phyloP scores from a whole-genome alignment of 768 basidiomycete species.

The Suillus clintonianus region DNA sequence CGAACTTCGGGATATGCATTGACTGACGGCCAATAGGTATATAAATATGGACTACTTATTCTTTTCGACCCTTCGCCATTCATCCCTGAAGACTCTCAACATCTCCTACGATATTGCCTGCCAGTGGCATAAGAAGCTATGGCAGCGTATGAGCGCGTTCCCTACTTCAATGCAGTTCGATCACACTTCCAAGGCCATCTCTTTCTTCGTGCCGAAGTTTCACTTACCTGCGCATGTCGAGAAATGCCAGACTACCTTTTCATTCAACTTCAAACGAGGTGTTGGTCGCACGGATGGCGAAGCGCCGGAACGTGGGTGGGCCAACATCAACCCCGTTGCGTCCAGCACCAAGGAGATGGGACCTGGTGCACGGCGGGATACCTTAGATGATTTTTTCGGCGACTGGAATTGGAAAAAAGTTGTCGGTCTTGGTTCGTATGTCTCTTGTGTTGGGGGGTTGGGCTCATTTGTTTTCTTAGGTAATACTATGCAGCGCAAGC shows the following conservation, averaged over 20 bases:
- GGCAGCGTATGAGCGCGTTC: no score
- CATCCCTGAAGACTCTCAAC: no score
- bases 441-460: conserved; percentile 6
- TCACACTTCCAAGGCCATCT: no score
- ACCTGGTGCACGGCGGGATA: conserved; percentile 30
- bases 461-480: not conserved
- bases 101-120: no score
- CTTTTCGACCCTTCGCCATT: no score
- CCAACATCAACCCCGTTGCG: conserved; percentile 31
- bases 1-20: no score
- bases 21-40: not conserved
- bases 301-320: conserved; percentile 40
- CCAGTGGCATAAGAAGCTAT: no score
- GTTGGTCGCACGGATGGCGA: conserved; percentile 37
- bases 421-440: conserved; percentile 13
- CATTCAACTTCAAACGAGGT: conserved; percentile 28
- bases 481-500: not conserved
- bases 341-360: conserved; percentile 40
- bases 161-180: no score
- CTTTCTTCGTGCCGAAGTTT: no score
- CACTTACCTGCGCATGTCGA: no score
- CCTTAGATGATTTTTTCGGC: conserved; percentile 38
- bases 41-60: conserved; percentile 20
- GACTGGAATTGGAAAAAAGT: conserved; percentile 41
- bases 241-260: conserved; percentile 30